Evolutionary conservation across 768 basidiomycete species (phyloP), one percentile per base, ranked within the genome.

Genomic region (Termitomyces bulborhizus): DNA sequence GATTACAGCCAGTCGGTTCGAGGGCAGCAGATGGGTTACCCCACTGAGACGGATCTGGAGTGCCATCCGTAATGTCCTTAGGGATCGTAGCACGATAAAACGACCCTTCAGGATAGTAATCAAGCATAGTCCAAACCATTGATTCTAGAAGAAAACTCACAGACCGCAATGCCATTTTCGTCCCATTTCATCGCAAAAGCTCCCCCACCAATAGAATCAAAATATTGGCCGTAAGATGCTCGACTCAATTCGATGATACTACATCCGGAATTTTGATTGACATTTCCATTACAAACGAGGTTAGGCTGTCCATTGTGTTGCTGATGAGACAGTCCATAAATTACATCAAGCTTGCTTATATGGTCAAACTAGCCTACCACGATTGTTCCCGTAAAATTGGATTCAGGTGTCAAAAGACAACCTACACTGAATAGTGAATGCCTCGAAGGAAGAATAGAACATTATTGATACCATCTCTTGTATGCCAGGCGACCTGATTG

Each of bases 121-220:
- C 24, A 62, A 44, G 42, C 6, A 11, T 40, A 40, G 48, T 29
- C 12, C 26, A 9, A 34, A 29, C 24, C 15, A 24, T 37, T 4
- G 18, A 15, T 18, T 3, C 24, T 9, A 11, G 15, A 32, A 44
- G 13, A 36, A 8, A n/a, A 75, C 88, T 66, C 57, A 91, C 89
- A 91, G 59, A 90, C 79, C 40, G 83, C 80, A 54, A 92, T 90
- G 1, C 84, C 83, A 57, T 75, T 76, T 56, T 83, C 79, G 63
- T 93, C 88, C 93, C 93, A 94, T 62, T 88, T 86, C 88, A 92
- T 91, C 1, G 84, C 90, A 65, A 90, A 93, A 3, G 92, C 84
- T 3, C 93, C 93, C 4, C 93, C 93, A 9, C 86, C 82, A 63
- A 82, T 83, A 0, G 78, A 76, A 57, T 93, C 92, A 65, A 93